Evolutionary conservation across 2,329 filamentous ascomycete species (phyloP).

Genomic region (Aspergillus hortae): DNA sequence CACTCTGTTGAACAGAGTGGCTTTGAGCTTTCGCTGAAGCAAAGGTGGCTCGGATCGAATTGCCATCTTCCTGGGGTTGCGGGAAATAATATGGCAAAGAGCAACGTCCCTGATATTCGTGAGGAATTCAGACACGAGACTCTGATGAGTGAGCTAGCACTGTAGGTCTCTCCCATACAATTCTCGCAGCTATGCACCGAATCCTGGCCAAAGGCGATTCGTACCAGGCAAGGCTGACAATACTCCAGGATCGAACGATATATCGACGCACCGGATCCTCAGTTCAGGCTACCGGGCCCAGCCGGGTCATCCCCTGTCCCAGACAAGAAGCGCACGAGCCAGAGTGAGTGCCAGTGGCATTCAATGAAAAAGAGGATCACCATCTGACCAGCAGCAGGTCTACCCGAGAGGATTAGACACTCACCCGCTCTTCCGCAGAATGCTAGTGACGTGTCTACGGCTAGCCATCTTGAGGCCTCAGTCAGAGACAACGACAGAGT

Average conservation of each 20-base stretch:
- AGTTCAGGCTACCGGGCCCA: neutral
- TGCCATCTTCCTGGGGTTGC: constrained; percentile 74
- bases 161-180: constrained; percentile 54
- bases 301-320: neutral
- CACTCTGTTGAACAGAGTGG: constrained; percentile 94
- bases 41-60: constrained; percentile 81
- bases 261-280: neutral
- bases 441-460: neutral
- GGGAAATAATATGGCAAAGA: constrained; percentile 92
- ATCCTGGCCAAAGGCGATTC: neutral
- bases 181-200: neutral
- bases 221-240: neutral
- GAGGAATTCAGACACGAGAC: constrained; percentile 89
- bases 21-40: constrained; percentile 84
- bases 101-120: constrained; percentile 89
- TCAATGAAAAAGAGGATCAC: too few species aligned
- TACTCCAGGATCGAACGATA: neutral
- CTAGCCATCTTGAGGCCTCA: neutral
- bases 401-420: too few species aligned
- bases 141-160: constrained; percentile 72
- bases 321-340: too few species aligned
- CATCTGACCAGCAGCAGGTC: too few species aligned
- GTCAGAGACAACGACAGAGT: neutral
- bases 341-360: too few species aligned
- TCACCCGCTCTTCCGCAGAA: neutral